These are phyloP conservation scores for Anaeromyces robustus DNA, from an alignment of 192 early-diverging fungal species.

Conservation along the genomic window DNA sequence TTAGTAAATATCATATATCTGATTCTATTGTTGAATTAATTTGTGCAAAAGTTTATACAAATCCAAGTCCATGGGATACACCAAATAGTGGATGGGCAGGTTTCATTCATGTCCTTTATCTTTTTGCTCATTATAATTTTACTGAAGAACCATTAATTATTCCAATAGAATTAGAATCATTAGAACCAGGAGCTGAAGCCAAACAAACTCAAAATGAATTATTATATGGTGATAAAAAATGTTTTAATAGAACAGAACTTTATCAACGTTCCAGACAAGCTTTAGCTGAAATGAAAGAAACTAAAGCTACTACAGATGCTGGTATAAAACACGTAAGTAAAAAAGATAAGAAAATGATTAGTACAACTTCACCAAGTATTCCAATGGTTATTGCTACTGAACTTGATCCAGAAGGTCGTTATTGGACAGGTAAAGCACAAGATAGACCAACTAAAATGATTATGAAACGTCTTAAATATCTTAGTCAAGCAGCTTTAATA, in stretches of 20 bases:
- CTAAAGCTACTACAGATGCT: neutral
- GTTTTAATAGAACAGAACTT: neutral
- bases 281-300: neutral
- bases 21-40: conserved; percentile 69
- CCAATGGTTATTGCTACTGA: conserved; percentile 52
- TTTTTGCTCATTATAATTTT: conserved; percentile 64
- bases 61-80: conserved; percentile 30
- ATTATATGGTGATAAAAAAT: neutral
- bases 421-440: conserved; percentile 28
- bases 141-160: conserved; percentile 59
- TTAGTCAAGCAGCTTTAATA: conserved; percentile 49
- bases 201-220: neutral
- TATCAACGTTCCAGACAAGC: neutral
- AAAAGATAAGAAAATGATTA: neutral
- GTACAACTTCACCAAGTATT: conserved; percentile 11
- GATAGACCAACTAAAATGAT: conserved; percentile 35
- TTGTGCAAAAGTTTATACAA: conserved; percentile 52
- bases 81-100: conserved; percentile 55
- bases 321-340: neutral
- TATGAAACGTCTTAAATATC: conserved; percentile 34
- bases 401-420: conserved; percentile 34
- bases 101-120: conserved; percentile 55
- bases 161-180: conserved; percentile 45
- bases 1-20: conserved; percentile 38
- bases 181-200: neutral